Conservation (phyloP, 2,329 filamentous ascomycete species). For the Beauveria sp. region DNA sequence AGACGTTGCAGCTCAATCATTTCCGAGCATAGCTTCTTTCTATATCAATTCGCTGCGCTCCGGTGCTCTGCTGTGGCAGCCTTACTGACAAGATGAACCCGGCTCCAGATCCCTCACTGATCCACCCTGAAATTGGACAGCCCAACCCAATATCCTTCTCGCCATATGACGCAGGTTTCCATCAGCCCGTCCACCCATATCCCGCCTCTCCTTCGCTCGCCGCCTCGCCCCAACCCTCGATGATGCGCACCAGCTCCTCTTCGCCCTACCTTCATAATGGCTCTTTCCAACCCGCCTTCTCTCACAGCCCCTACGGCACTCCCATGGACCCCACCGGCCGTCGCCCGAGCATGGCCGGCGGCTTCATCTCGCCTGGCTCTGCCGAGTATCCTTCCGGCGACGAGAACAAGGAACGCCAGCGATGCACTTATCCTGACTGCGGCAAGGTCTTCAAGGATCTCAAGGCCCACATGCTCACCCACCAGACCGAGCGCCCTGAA, state of each 20-base stretch:
- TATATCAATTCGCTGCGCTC: background rate
- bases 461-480: conserved; percentile 90
- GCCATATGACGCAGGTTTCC: conserved; percentile 41
- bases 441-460: conserved; percentile 84
- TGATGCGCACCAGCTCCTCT: conserved; percentile 46
- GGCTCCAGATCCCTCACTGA: conserved; percentile 45
- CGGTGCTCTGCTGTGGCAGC: conserved; percentile 1
- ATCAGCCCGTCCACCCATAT: conserved; percentile 39
- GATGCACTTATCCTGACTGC: conserved; percentile 78
- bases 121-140: conserved; percentile 46
- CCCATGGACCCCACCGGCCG: conserved; percentile 42
- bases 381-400: conserved; percentile 53
- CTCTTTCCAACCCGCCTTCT: conserved; percentile 42
- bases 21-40: background rate
- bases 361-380: conserved; percentile 56
- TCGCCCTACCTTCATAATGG: conserved; percentile 60
- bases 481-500: conserved; percentile 82
- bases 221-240: conserved; percentile 39
- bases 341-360: conserved; percentile 58
- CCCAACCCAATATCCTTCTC: conserved; percentile 35
- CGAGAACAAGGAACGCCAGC: conserved; percentile 59
- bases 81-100: conserved; percentile 28
- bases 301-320: conserved; percentile 47
- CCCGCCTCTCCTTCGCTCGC: conserved; percentile 59
- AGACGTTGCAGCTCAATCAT: background rate